Base-by-base conservation (phyloP, 768 basidiomycete genomes). In the Panus rudis region DNA sequence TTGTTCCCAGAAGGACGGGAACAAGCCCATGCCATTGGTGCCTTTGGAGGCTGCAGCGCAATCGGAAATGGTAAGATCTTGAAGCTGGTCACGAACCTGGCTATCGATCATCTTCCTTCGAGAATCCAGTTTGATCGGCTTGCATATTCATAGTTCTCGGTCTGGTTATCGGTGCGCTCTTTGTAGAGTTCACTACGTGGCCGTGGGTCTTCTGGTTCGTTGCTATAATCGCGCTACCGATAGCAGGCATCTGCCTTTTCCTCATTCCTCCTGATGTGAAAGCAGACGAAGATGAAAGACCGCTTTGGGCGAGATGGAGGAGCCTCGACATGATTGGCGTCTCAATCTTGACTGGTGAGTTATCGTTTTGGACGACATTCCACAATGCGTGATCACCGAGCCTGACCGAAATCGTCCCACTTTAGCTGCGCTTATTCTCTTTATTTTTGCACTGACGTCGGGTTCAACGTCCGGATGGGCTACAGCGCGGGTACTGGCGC, bases 171-270 rank as follows among this genome's bases (percentile, higher is more conserved):
- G 63, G 64, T 30, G 65, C 58, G 2, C 14, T 63, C 22, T 58
- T 65, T 46, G 58, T 62, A 31, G 25, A 53, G 30, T 53, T 48
- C 23, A 53, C 58, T 2, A 50, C 57, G 8, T 70, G 67, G 63
- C 52, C 46, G 14, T 68, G 68, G 68, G 63, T 68, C 33, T 71
- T 72, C 55, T 68, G 61, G 39, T 59, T 70, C 42, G 58, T 64
- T 13, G 58, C 65, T 23, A 64, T 70, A 47, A 47, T 71, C 25
- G 52, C 52, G 25, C 37, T 61, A 13, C 51, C 52, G 6, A 52
- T 59, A 25, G 50, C 55, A 28, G 25, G 50, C 13, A 25, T 58
- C 14, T 49, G 51, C 13, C 39, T 53, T 8, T 39, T 63, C 33
- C 31, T 63, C 30, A 43, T 63, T 24, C 62, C 63, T 4, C 49